Conservation (phyloP, 2,329 filamentous ascomycete genomes). For the Sclerotinia glacialis region DNA sequence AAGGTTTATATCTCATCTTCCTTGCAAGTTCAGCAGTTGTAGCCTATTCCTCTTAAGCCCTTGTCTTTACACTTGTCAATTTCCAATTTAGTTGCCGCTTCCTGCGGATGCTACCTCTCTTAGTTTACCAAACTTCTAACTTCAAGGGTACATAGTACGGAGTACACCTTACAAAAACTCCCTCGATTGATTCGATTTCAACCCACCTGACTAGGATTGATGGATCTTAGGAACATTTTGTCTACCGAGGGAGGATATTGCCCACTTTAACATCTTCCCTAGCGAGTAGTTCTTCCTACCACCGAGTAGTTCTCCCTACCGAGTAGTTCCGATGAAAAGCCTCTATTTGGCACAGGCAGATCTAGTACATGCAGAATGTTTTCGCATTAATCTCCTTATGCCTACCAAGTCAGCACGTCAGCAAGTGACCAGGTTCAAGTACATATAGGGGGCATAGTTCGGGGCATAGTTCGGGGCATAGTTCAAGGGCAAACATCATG, state of each 20-base stretch:
- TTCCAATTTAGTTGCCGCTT: conserved; percentile 21
- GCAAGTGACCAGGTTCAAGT: background rate
- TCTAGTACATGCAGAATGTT: background rate
- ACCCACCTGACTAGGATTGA: background rate
- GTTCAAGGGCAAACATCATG: background rate
- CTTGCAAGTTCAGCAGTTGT: background rate
- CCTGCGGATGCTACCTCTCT: conserved; percentile 20
- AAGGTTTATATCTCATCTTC: background rate
- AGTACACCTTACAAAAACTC: background rate
- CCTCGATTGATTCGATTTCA: conserved; percentile 2
- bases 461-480: background rate
- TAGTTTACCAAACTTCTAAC: conserved; percentile 6
- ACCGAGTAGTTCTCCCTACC: background rate
- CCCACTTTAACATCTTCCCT: background rate
- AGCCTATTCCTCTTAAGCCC: background rate
- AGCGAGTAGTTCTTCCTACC: too few relatives aligned
- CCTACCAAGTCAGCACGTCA: background rate
- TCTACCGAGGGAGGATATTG: too few relatives aligned
- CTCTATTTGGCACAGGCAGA: background rate
- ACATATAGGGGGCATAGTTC: background rate
- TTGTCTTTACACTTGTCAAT: conserved; percentile 5
- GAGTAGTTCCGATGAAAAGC: background rate
- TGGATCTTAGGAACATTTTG: too few relatives aligned
- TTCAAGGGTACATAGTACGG: background rate
- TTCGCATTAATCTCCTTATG: conserved; percentile 13